A percentile compares a stretch with the other conserved stretches of the same genome.
Evolutionary conservation across 176 grass and related monocot species (phyloP).

Genomic region (Aegilops bicornis): DNA sequence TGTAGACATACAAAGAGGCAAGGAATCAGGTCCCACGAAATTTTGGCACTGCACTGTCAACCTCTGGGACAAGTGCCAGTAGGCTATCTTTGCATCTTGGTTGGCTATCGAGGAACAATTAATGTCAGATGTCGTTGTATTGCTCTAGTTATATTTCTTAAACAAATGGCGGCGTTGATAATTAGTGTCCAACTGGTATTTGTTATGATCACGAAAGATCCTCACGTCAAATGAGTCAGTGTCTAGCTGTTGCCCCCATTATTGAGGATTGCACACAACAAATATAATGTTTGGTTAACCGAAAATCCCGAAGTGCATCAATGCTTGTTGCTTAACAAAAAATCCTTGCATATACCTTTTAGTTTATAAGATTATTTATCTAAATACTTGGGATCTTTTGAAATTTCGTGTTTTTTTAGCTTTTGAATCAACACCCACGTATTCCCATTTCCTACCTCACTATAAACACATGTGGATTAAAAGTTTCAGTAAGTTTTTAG

Average conservation of each 20-base stretch:
- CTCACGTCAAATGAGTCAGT: not conserved
- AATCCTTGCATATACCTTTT: not conserved
- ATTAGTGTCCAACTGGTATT: not conserved
- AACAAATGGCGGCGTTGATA: not conserved
- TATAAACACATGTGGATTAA: not conserved
- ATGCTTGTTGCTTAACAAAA: not conserved
- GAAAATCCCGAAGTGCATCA: not conserved
- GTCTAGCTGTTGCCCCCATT: not conserved
- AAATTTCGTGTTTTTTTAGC: too few relatives aligned
- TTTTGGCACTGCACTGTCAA: not conserved
- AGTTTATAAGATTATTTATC: not conserved
- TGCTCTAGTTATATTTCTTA: not conserved
- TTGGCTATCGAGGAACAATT: not conserved
- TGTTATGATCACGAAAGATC: not conserved
- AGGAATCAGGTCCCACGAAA: not conserved
- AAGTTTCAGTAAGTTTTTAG: too few relatives aligned
- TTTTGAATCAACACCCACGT: too few relatives aligned
- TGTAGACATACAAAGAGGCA: not conserved
- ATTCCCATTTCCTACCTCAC: not conserved
- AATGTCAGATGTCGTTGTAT: not conserved
- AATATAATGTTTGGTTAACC: not conserved
- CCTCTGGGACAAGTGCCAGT: not conserved
- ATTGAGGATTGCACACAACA: not conserved
- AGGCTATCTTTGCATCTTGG: slow-evolving; percentile 1
- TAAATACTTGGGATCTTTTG: not conserved